Evolutionary conservation across 1,139 yeast species (phyloP), one percentile per base, ranked within the genome.

Genomic region (Protomyces lactucae-debilis): DNA sequence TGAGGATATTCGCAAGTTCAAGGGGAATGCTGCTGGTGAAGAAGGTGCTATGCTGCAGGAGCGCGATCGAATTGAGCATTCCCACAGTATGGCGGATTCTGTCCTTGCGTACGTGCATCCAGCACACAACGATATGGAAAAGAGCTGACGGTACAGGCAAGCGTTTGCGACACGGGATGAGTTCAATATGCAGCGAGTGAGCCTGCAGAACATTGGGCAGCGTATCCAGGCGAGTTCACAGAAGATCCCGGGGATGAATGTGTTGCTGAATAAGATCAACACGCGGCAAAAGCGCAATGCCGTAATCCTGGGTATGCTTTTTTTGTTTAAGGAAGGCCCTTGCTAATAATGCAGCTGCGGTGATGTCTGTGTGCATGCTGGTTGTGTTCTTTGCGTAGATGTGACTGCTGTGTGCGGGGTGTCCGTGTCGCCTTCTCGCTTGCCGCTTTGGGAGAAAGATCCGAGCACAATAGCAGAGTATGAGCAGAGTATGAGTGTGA

Each of bases 101-200:
- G 78, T 93, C 65, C 79, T 93, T 48, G 83, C 84, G 32, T 57
- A 32, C 21, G 46, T 46, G 12, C 23, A 4, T 9, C n/a, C 12
- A 3, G n/a, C 18, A 28, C 2, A 21, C 14, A n/a, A 18, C 1
- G 14, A 9, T 28, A 18, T 8, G 32, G 2, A 25, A 25, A 10
- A n/a, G n/a, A 32, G 35, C 37, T 51, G 35, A 32, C 37, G 9
- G 18, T 4, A 10, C 55, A 57, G 61, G n/a, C 95, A 88, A 73
- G 99, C 97, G 0, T 87, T 85, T 75, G 88, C 87, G 70, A 91
- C 99, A 0, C 79, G 98, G 68, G 97, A 93, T 68, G 95, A 88
- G 72, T 82, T 93, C 65, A 71, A 82, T 64, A 80, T 85, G 60
- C 99, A 93, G 76, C 80, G 95, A 65, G 82, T 81, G 54, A 76